A percentile compares a stretch with the other conserved stretches of the same genome.
Conservation (phyloP, 106 monocot genomes). For the Xerophyta viscosa region DNA sequence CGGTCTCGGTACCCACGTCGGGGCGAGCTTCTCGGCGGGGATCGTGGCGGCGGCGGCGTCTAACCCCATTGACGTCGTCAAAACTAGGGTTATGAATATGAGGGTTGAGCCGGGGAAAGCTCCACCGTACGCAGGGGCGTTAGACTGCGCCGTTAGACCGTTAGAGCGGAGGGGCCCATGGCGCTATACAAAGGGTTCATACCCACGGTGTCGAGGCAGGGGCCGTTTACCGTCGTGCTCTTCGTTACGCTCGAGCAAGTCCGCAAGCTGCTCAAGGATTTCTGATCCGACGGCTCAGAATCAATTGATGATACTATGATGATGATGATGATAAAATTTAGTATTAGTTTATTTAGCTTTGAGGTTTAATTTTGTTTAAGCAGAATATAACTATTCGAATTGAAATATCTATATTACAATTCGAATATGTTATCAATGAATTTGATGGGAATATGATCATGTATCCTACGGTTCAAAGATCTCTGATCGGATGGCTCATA, state of each 20-base stretch:
- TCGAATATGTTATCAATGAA: too few relatives aligned
- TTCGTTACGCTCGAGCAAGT: conserved; percentile 87
- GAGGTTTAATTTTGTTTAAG: neutral
- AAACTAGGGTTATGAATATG: conserved; percentile 78
- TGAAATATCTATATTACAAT: too few relatives aligned
- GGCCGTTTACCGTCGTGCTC: conserved; percentile 73
- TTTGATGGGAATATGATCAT: too few relatives aligned
- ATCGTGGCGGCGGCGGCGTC: conserved; percentile 44
- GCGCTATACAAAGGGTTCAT: conserved; percentile 62
- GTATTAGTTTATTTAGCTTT: too few relatives aligned
- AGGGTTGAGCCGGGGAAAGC: conserved; percentile 26
- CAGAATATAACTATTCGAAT: too few relatives aligned
- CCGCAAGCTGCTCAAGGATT: conserved; percentile 42
- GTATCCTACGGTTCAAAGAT: too few relatives aligned
- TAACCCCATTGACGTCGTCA: conserved; percentile 55
- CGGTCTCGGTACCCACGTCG: conserved; percentile 56
- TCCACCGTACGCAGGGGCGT: conserved; percentile 39
- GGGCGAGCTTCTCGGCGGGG: conserved; percentile 53
- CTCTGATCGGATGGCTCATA: too few relatives aligned
- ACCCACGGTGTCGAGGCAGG: conserved; percentile 65
- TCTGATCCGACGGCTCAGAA: conserved; percentile 10
- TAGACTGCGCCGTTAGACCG: conserved; percentile 54
- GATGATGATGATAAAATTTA: too few relatives aligned
- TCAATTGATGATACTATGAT: neutral
- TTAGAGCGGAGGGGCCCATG: conserved; percentile 40